Base-by-base conservation (phyloP, 2,329 filamentous ascomycete species). In the Venturia aucupariae region DNA sequence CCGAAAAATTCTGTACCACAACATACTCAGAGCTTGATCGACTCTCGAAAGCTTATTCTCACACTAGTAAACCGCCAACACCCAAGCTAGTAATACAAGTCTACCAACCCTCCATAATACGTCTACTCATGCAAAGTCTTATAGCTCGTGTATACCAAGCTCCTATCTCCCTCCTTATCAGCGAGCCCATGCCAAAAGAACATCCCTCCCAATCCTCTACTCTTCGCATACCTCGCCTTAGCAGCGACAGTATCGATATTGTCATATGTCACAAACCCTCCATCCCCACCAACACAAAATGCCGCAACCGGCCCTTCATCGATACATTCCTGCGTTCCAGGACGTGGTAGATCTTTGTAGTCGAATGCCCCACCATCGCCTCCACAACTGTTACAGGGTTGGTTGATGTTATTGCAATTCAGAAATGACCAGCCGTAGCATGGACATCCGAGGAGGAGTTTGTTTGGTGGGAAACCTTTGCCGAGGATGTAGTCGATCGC, bases 101-200 rank as follows among this genome's bases (percentile, higher is more conserved):
- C n/a, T 39, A 35, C 19, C 17, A 30, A 27, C 32, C 48, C 17
- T 30, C 30, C 48, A 3, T 7, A 51, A 1, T n/a, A 64, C 19
- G 2, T 10, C 39, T 54, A 61, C 35, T 24, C 27, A 64, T 80
- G 78, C 66, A 88, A 72, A 2, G 80, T 81, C 65, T 82, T 76
- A 69, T 82, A 86, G 4, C 86, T 86, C 39, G 84, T 82, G 63
- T 80, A 80, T 30, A 88, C 82, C 66, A 89, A 70, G 70, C 86
- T 88, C 68, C 81, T 76, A 10, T 73, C 68, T 2, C 79, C 62
- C 48, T 75, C 41, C 71, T 83, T 82, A 76, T 94, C 90, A 3
- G 84, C 85, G 17, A 88, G 87, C n/a, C 86, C 88, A 63, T 88
- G 86, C 88, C 88, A 92, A 75, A 92, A 94, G 73, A 92, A 93